phyloP scores from a whole-genome alignment of 176 grass and related monocot species.

The Cymbopogon citratus region DNA sequence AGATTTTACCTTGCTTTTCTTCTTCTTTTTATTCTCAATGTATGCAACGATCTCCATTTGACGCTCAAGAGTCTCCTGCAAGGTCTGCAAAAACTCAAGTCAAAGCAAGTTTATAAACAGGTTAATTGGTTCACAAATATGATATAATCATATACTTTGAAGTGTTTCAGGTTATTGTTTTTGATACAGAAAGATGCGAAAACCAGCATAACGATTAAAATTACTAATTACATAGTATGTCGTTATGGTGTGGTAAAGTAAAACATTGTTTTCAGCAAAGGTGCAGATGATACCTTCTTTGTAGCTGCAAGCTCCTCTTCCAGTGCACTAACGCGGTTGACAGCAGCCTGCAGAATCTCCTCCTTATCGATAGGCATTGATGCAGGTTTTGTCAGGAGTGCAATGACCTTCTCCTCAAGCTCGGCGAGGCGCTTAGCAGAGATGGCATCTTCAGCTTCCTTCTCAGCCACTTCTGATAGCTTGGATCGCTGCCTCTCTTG shows the following conservation, averaged over 20 bases:
- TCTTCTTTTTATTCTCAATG: constrained; percentile 91
- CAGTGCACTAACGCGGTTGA: constrained; percentile 54
- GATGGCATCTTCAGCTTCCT: constrained; percentile 24
- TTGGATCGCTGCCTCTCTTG: constrained; percentile 15
- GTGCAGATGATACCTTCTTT: constrained; percentile 56
- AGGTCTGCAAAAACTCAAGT: constrained; percentile 41
- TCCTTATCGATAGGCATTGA: constrained; percentile 67
- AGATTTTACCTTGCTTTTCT: constrained; percentile 64
- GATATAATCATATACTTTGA: not conserved
- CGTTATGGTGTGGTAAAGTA: not conserved
- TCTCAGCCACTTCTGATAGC: constrained; percentile 19
- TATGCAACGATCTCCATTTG: constrained; percentile 77
- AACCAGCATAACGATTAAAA: not conserved
- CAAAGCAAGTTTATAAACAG: not conserved
- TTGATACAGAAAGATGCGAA: not conserved
- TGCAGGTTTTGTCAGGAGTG: constrained; percentile 37
- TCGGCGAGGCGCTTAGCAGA: constrained; percentile 59
- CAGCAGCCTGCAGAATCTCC: constrained; percentile 74
- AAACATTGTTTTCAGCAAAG: not conserved
- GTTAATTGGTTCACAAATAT: not conserved
- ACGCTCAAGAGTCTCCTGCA: constrained; percentile 60
- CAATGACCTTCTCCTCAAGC: constrained; percentile 74
- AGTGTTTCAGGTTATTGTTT: not conserved
- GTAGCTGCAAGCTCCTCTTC: constrained; percentile 84
- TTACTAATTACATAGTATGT: not conserved